These are phyloP conservation scores for Trichoderma oligosporum DNA, from an alignment of 2,329 filamentous ascomycete species.

Conservation along the genomic window DNA sequence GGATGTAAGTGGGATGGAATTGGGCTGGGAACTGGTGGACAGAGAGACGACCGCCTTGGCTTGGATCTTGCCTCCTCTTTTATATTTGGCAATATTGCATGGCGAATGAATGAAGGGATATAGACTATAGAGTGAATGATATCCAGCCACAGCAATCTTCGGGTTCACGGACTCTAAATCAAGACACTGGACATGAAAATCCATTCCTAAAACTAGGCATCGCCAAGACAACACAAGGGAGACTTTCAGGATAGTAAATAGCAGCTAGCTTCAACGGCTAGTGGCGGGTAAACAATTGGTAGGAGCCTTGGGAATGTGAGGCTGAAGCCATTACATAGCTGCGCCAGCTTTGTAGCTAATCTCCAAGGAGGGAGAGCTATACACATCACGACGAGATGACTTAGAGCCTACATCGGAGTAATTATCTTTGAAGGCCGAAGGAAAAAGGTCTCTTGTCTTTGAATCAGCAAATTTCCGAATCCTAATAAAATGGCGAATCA, in stretches of 20 bases:
- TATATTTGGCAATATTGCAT: not conserved
- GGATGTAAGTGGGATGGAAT: not conserved
- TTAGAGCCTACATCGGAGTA: too few relatives aligned
- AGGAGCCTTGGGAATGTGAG: not conserved
- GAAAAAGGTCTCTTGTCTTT: not conserved
- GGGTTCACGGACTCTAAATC: not conserved
- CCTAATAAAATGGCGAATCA: not conserved
- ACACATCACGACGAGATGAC: not conserved
- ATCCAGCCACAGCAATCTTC: not conserved
- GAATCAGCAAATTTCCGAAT: not conserved
- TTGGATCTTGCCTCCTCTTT: not conserved
- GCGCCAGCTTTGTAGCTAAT: not conserved
- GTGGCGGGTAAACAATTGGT: not conserved
- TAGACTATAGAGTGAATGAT: not conserved
- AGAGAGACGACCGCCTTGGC: too few relatives aligned
- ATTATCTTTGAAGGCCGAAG: too few relatives aligned
- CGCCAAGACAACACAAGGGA: conserved; percentile 1
- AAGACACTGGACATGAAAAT: not conserved
- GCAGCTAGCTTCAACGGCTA: not conserved
- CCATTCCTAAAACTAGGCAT: not conserved
- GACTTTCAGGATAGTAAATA: not conserved
- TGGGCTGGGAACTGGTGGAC: not conserved
- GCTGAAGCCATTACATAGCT: not conserved
- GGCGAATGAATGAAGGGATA: not conserved
- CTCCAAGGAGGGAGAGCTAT: not conserved